phyloP scores from a whole-genome alignment of 1,284 basidiomycete species.

The Farysia itapuensis region DNA sequence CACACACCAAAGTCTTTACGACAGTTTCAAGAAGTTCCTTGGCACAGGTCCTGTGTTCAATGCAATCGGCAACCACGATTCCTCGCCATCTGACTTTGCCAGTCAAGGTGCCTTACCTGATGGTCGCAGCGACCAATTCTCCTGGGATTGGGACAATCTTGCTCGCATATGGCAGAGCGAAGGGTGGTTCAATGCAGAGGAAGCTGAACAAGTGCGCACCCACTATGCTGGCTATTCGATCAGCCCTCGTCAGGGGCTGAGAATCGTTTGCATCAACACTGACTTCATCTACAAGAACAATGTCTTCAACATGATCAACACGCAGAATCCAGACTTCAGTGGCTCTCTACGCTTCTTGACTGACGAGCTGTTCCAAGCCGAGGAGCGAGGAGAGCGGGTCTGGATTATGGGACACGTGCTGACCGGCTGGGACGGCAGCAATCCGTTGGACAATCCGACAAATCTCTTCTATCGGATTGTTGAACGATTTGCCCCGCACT shows the following conservation, averaged over 20 bases:
- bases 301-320: slow-evolving; percentile 76
- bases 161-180: slow-evolving; percentile 61
- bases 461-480: slow-evolving; percentile 65
- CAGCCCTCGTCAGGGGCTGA: slow-evolving; percentile 69
- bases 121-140: slow-evolving; percentile 42
- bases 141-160: slow-evolving; percentile 57
- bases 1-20: slow-evolving; percentile 55
- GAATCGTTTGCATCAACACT: slow-evolving; percentile 76
- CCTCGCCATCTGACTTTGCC: slow-evolving; percentile 45
- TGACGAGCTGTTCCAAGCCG: slow-evolving; percentile 69
- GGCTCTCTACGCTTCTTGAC: slow-evolving; percentile 78
- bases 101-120: slow-evolving; percentile 45
- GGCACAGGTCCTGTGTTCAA: slow-evolving; percentile 51
- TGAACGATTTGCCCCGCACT: slow-evolving; percentile 74
- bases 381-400: slow-evolving; percentile 60
- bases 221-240: slow-evolving; percentile 79
- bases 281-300: slow-evolving; percentile 64
- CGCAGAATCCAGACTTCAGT: slow-evolving; percentile 70
- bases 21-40: slow-evolving; percentile 39
- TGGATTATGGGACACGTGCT: slow-evolving; percentile 80
- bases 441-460: slow-evolving; percentile 64
- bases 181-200: slow-evolving; percentile 70
- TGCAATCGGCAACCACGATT: slow-evolving; percentile 59
- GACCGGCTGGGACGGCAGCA: slow-evolving; percentile 69
- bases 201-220: slow-evolving; percentile 67